phyloP scores from a whole-genome alignment of 2,329 filamentous ascomycete species.

The Microcera coccophila region DNA sequence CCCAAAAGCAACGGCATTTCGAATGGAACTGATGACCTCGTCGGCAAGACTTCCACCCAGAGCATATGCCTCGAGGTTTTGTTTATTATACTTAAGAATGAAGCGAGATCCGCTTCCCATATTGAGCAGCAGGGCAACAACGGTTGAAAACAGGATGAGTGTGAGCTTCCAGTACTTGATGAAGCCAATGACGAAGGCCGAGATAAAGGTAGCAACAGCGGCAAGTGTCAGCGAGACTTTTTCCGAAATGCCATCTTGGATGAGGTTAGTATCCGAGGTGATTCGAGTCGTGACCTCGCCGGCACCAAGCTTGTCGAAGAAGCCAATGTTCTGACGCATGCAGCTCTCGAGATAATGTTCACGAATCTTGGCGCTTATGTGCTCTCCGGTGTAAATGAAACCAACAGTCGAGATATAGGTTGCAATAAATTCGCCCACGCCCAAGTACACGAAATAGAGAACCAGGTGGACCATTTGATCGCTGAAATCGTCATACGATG shows the following conservation, averaged over 20 bases:
- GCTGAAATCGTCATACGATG: conserved; percentile 54
- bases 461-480: conserved; percentile 59
- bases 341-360: conserved; percentile 81
- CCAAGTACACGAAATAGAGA: conserved; percentile 82
- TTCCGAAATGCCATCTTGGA: conserved; percentile 91
- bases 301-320: conserved; percentile 87
- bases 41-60: conserved; percentile 84
- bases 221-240: conserved; percentile 77
- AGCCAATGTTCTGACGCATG: conserved; percentile 83
- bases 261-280: conserved; percentile 86
- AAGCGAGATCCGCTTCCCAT: conserved; percentile 72
- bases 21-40: conserved; percentile 89
- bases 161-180: conserved; percentile 91
- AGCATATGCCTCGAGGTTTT: conserved; percentile 74
- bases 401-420: conserved; percentile 79
- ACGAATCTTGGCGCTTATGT: conserved; percentile 73
- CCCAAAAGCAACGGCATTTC: conserved; percentile 88
- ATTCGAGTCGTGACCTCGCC: conserved; percentile 94
- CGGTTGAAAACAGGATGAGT: conserved; percentile 76
- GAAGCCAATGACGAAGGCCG: conserved; percentile 88
- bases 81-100: conserved; percentile 77
- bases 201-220: conserved; percentile 76
- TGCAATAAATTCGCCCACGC: conserved; percentile 72
- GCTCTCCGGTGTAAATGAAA: conserved; percentile 84
- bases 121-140: conserved; percentile 72